Conservation (phyloP, 75 land plant species). For the Isoetes taiwanensis region DNA sequence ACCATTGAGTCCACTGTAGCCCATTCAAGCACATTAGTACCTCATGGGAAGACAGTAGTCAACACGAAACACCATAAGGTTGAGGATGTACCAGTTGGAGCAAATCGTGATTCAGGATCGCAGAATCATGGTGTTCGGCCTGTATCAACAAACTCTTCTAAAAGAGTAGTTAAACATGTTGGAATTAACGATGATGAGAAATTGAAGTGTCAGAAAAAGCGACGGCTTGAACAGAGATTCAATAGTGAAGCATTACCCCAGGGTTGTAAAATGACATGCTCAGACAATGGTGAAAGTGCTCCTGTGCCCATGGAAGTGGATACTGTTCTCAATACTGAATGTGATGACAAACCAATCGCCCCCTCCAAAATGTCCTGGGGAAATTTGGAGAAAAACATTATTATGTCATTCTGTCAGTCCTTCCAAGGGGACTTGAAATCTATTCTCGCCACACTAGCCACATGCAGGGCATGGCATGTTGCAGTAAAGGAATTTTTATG, state of each 20-base stretch:
- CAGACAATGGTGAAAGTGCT: background rate
- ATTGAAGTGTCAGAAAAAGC: conserved; percentile 4
- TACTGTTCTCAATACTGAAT: conserved; percentile 7
- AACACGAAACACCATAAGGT: no score
- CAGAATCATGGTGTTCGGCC: conserved; percentile 7
- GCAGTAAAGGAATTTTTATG: conserved; percentile 15
- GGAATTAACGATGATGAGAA: background rate
- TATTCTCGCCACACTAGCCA: conserved; percentile 43
- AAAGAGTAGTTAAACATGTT: no score
- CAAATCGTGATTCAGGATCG: background rate
- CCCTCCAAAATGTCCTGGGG: no score
- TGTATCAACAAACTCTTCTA: no score
- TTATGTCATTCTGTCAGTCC: conserved; percentile 50
- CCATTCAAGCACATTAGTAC: no score
- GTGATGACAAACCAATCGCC: no score
- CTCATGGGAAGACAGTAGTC: no score
- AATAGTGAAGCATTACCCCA: conserved; percentile 1
- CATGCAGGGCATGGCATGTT: conserved; percentile 69
- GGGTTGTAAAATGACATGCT: background rate
- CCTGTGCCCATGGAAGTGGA: conserved; percentile 18
- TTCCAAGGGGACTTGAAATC: conserved; percentile 58
- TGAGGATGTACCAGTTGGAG: no score
- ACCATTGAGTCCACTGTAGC: conserved; percentile 16
- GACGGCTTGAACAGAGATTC: no score
- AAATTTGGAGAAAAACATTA: conserved; percentile 19